phyloP scores from a whole-genome alignment of 306 rosid genomes.

The Medicago arabica region DNA sequence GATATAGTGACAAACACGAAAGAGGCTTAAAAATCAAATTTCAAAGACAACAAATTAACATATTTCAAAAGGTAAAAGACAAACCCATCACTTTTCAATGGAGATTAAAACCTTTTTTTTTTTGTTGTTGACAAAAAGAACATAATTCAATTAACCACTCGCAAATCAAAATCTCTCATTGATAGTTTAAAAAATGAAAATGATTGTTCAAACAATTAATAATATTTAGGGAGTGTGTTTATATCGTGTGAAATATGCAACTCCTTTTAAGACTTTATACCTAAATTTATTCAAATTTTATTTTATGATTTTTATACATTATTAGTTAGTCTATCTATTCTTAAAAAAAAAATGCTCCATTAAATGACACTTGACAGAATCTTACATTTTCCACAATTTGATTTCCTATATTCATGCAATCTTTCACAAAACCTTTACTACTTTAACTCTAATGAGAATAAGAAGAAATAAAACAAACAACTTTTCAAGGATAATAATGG shows the following conservation, averaged over 20 bases:
- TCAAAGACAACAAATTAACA: not conserved
- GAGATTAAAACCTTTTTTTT: not conserved
- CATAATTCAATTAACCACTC: not conserved
- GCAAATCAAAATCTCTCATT: not conserved
- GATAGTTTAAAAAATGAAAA: not conserved
- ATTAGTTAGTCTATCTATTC: too few species aligned
- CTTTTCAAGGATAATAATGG: conserved; percentile 23
- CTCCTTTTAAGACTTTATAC: too few species aligned
- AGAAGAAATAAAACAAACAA: not conserved
- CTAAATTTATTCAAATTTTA: too few species aligned
- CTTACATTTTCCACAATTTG: too few species aligned
- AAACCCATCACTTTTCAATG: not conserved
- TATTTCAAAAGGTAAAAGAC: not conserved
- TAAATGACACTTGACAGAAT: too few species aligned
- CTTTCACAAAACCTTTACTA: not conserved
- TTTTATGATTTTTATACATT: too few species aligned
- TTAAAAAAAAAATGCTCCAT: too few species aligned
- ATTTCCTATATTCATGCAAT: too few species aligned
- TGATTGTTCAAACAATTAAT: not conserved
- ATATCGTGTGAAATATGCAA: not conserved
- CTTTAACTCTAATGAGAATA: not conserved
- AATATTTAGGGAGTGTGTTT: not conserved
- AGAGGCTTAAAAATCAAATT: not conserved
- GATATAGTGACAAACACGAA: not conserved
- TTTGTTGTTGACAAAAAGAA: not conserved